Evolutionary conservation across 2,329 filamentous ascomycete species (phyloP), one percentile per base, ranked within the genome.

Genomic region (Ophiocordyceps camponoti-leonardi): DNA sequence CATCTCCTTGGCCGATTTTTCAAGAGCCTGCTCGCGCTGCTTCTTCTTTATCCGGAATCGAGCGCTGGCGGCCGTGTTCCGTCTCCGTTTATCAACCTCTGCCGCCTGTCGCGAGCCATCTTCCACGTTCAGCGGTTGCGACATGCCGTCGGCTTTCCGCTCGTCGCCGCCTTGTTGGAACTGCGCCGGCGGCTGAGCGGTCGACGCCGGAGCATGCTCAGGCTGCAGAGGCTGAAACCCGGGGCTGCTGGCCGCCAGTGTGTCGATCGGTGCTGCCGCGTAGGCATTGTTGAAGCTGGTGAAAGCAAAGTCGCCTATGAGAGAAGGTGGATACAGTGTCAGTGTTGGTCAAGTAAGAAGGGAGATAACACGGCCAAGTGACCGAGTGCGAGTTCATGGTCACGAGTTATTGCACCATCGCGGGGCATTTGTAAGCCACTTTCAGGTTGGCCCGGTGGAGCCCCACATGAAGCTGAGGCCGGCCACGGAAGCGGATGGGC

Each of bases 1-100:
- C 65, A 90, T 84, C 53, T 93, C 86, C 63, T 87, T 86, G 55
- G 86, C 81, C 4, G 78, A 81, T 56, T 78, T 79, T 63, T 90
- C 85, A 45, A 93, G 77, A 10, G 84, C 82, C 62, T 88, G 83
- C 68, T 94, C 86, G 44, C 86, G 81, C 66, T 92, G 85, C 77
- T 94, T 94, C 81, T 94, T 94, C 78, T 94, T 94, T 60, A 92
- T 79, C 48, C 86, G 82, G 73, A 94, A 94, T 44, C 86, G 82
- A 18, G 86, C 86, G 52, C 81, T 87, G 46, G 86, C 86, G 30
- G 86, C 86, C 2, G 87, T 93, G 66, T 94, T 94, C 51, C 86
- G 79, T 48, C 86, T 79, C 44, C 86, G 81, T 67, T 93, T 93
- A 61, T 94, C 86, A 64, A 94, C 86, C 62, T 94, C 86, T 20